phyloP scores from a whole-genome alignment of 2,329 filamentous ascomycete genomes.

The Penicillium sp. region DNA sequence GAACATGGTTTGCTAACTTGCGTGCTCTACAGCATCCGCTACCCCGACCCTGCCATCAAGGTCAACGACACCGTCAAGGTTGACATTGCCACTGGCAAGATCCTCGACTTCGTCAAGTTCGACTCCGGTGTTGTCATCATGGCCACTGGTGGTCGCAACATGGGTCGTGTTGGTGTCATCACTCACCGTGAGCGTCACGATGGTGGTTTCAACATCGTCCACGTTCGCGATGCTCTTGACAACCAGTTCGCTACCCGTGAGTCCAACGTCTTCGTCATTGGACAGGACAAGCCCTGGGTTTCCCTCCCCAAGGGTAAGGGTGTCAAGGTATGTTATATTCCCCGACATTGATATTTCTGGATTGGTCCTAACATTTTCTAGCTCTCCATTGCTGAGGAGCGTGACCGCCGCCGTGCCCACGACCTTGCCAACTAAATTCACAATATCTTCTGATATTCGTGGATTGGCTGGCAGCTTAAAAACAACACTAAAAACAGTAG shows the following conservation, averaged over 20 bases:
- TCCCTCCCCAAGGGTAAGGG: slow-evolving; percentile 99
- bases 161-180: slow-evolving; percentile 99
- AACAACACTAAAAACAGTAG: slow-evolving; percentile 29
- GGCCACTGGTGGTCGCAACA: slow-evolving; percentile 99
- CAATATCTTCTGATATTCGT: slow-evolving; percentile 21
- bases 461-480: slow-evolving; percentile 16
- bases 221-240: slow-evolving; percentile 87
- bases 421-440: slow-evolving; percentile 51
- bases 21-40: slow-evolving; percentile 74
- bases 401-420: slow-evolving; percentile 87
- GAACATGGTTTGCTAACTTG: slow-evolving; percentile 34
- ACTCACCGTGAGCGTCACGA: slow-evolving; percentile 99
- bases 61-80: slow-evolving; percentile 99
- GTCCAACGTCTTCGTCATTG: slow-evolving; percentile 99
- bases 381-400: slow-evolving; percentile 98
- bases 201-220: slow-evolving; percentile 99
- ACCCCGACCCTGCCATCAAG: slow-evolving; percentile 97
- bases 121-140: slow-evolving; percentile 98
- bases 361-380: slow-evolving; percentile 31
- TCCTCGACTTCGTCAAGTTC: slow-evolving; percentile 96
- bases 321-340: slow-evolving; percentile 67
- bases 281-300: slow-evolving; percentile 98
- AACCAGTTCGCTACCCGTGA: slow-evolving; percentile 99
- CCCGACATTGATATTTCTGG: not conserved
- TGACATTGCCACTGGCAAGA: slow-evolving; percentile 94